Conservation (phyloP, 495 filamentous ascomycete species). For the Penicillium salamii region DNA sequence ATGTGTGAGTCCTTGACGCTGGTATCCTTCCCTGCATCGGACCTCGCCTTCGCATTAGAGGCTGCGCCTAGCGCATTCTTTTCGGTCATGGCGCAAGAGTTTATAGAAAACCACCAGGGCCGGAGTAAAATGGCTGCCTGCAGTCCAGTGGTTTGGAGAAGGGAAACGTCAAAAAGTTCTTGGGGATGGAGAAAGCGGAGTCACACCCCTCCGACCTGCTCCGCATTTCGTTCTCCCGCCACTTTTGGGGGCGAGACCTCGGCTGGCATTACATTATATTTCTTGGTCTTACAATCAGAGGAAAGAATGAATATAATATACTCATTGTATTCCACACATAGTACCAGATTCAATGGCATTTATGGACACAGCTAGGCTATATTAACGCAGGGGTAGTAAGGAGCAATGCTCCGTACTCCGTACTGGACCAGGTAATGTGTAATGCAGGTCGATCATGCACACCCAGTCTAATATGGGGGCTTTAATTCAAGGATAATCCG, state of each 20-base stretch:
- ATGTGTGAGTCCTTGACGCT: constrained; percentile 33
- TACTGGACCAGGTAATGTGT: no score
- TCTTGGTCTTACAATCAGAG: not conserved
- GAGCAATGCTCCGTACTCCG: no score
- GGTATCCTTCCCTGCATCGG: constrained; percentile 25
- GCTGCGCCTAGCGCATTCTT: constrained; percentile 26
- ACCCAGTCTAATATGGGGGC: constrained; percentile 2
- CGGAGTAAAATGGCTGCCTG: constrained; percentile 31
- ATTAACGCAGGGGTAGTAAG: no score
- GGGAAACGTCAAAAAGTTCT: constrained; percentile 18
- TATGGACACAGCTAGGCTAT: no score
- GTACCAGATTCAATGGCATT: no score
- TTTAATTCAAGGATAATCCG: not conserved
- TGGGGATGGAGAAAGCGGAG: constrained; percentile 29
- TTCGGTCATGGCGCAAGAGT: constrained; percentile 34
- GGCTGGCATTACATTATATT: constrained; percentile 4
- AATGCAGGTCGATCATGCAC: no score
- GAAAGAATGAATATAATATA: no score
- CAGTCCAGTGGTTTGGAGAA: constrained; percentile 18
- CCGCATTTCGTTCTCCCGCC: constrained; percentile 27
- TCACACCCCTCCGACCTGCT: constrained; percentile 36
- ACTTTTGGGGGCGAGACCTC: constrained; percentile 8
- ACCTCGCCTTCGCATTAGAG: constrained; percentile 21
- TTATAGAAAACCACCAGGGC: constrained; percentile 14
- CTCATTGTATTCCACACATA: no score